These are phyloP conservation scores for Xanthoceras sorbifolium DNA, from an alignment of 345 rosid species.

Conservation along the genomic window DNA sequence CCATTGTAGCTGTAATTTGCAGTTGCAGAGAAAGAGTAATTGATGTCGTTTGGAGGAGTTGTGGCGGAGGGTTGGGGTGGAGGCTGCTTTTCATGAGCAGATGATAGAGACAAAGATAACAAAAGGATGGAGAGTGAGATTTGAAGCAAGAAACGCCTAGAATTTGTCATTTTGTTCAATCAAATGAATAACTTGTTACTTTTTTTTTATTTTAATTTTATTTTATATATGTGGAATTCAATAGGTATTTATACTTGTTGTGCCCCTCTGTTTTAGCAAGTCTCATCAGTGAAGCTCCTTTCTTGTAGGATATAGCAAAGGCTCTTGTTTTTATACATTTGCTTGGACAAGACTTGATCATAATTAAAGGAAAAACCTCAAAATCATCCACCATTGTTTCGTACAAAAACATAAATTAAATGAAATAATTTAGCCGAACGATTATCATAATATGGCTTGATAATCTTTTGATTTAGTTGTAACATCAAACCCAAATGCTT, in stretches of 20 bases:
- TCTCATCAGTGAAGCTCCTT: neutral
- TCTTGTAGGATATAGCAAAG: slow-evolving; percentile 2
- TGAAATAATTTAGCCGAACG: no score
- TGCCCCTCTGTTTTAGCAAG: neutral
- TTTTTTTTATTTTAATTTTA: neutral
- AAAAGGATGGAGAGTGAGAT: slow-evolving; percentile 3
- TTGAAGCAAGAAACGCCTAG: neutral
- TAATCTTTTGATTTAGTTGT: no score
- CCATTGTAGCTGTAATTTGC: neutral
- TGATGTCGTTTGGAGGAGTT: neutral
- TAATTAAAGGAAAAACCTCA: no score
- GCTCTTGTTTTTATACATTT: neutral
- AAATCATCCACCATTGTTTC: no score
- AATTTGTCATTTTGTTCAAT: neutral
- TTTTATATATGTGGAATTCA: neutral
- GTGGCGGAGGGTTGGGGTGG: neutral
- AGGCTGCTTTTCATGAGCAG: neutral
- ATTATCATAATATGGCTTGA: no score
- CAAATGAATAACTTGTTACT: neutral
- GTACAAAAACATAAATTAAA: no score
- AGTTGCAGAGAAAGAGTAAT: neutral
- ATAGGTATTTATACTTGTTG: neutral
- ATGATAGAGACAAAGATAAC: neutral
- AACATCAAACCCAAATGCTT: no score
- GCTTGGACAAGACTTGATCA: neutral